Base-by-base conservation (phyloP, 2,329 filamentous ascomycete species). In the Bertia moriformis region DNA sequence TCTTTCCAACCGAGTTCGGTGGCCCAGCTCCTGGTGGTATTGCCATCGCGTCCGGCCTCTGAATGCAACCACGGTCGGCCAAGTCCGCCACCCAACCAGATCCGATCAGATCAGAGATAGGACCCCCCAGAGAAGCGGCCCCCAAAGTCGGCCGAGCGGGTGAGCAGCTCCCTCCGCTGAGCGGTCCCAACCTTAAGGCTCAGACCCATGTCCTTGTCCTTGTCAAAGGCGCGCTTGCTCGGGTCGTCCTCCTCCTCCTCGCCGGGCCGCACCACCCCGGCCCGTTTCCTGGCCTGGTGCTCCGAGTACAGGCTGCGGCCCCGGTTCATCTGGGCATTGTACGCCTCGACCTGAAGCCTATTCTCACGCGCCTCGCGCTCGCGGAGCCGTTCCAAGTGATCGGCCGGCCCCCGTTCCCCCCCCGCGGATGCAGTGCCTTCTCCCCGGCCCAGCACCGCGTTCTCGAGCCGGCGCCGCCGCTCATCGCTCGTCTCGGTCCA, bases 401-500 rank as follows among this genome's bases (percentile, higher is more conserved):
- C 59, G 58, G n/a, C 60, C 17, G 27, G 37, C n/a, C 37, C 46
- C 14, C n/a, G n/a, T n/a, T n/a, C n/a, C n/a, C n/a, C n/a, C 40
- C 43, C 19, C 42, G 41, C 14, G 40, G 38, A 18, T 33, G 41
- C 30, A 32, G 44, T 40, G 3, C 66, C 58, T 18, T 61, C 60
- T 14, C 62, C 61, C 2, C 88, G 73, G 0, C 88, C 88, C 48
- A 95, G 71, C 10, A 93, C 82, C 39, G 91, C 76, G 54, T 93
- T 78, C 48, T 82, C 78, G 17, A 95, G 60, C 29, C 85, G 71
- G 56, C 81, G 78, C 42, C 83, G 74, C 57, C 93, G 93, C 59
- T 95, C 73, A 54, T 89, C 83, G 0, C 86, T 83, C 5, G 86
- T 94, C 57, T 96, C 89, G 1, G 85, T 88, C 89, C 89, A 96